Base-by-base conservation (phyloP, 2,329 filamentous ascomycete genomes). In the Colletotrichum musicola region DNA sequence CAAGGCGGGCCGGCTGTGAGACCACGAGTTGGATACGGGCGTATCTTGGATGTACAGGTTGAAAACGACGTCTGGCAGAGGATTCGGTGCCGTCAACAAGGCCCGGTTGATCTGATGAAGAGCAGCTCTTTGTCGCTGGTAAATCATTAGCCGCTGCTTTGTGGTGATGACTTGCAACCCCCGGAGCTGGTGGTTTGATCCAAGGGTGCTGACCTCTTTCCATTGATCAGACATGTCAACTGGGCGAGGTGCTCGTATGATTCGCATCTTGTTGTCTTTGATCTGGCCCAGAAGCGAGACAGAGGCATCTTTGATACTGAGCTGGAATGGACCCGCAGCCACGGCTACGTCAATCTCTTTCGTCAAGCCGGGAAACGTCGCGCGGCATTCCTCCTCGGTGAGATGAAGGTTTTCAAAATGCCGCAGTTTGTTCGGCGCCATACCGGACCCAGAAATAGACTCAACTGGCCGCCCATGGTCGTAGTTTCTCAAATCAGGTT, bases 71-170 rank as follows among this genome's bases (percentile, higher is more conserved):
- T 88, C 79, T 4, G 86, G 85, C 2, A 86, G 71, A 0, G 78
- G 78, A 5, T 79, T 75, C 0, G 85, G 85, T 7, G 84, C 82
- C 12, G 87, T 85, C 35, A 84, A 72, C 13, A 89, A 74, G 5
- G 86, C 85, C 67, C 84, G 82, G 73, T 88, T 78, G 71, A 89
- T 80, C 71, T 86, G 84, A 74, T 86, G 82, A 1, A 89, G 81
- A 10, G 83, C 82, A n/a, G 86, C 84, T 44, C 79, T 80, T 57
- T 84, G 83, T 68, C 85, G 84, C 77, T 83, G 61, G 6, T 30
- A 18, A 18, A 22, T 9, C 53, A 44, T 68, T 40, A 68, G 67
- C 44, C 44, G 13, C 40, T 54, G 27, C 27, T 44, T 56, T 47
- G 27, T 53, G 18, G 20, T 72, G 12, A 71, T 27, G 44, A 18